These are phyloP conservation scores for Urostyla sp. DNA, from an alignment of 73 alveolate species.

Conservation along the genomic window DNA sequence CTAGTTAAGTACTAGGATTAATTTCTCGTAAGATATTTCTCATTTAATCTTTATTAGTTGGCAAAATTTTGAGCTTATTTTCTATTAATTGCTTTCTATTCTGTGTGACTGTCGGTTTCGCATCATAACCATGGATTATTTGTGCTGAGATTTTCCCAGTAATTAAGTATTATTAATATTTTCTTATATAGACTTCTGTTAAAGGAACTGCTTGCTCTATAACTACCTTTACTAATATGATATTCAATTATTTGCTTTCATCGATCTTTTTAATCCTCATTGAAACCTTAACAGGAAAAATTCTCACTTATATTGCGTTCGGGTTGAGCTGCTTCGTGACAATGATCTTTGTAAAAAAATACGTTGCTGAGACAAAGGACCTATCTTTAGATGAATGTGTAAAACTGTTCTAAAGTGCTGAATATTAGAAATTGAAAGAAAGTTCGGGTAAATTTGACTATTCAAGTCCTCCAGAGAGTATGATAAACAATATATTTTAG, in stretches of 20 bases:
- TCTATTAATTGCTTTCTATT: constrained; percentile 1
- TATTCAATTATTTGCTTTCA: constrained; percentile 1
- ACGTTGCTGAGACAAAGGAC: constrained; percentile 46
- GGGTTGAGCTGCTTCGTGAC: constrained; percentile 5
- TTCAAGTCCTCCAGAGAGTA: too few species aligned
- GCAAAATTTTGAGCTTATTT: constrained; percentile 9
- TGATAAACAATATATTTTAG: too few species aligned
- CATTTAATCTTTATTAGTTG: neutral
- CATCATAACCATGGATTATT: constrained; percentile 39
- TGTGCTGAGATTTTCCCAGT: constrained; percentile 54
- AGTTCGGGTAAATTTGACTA: neutral
- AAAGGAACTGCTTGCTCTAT: constrained; percentile 42
- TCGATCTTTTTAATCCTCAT: constrained; percentile 12
- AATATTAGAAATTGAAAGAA: neutral
- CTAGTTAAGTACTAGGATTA: neutral
- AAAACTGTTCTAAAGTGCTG: neutral
- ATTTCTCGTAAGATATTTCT: neutral
- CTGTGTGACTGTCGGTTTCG: constrained; percentile 19
- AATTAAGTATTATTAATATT: neutral
- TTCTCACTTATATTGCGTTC: constrained; percentile 2
- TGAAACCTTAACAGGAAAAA: constrained; percentile 18
- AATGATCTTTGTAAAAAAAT: neutral
- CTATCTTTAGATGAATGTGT: constrained; percentile 30
- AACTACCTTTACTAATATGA: constrained; percentile 23
- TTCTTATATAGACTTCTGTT: constrained; percentile 7